Conservation (phyloP, 2,329 filamentous ascomycete species). For the Aspergillus brunneoviolaceus region DNA sequence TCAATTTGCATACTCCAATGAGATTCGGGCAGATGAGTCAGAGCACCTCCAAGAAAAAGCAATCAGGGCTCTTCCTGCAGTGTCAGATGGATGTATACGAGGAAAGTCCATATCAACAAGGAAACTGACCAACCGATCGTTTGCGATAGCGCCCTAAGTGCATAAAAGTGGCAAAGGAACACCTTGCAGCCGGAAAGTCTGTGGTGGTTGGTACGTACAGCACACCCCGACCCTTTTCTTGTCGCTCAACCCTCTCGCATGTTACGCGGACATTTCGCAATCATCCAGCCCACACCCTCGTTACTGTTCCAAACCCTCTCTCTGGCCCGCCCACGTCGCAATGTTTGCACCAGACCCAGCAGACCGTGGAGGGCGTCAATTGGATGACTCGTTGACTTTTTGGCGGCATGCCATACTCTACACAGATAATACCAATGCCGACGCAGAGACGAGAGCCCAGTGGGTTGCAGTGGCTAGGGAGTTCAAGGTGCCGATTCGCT, state of each 20-base stretch:
- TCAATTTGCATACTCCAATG: background rate
- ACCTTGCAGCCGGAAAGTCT: slow-evolving; percentile 64
- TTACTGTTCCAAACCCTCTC: background rate
- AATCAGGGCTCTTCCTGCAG: background rate
- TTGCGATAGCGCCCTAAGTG: slow-evolving; percentile 57
- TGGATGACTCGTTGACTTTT: background rate
- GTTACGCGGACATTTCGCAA: slow-evolving; percentile 14
- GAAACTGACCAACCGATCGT: slow-evolving; percentile 5
- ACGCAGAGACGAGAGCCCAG: slow-evolving; percentile 70
- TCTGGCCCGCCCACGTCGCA: background rate
- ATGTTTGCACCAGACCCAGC: background rate
- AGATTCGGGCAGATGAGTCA: background rate
- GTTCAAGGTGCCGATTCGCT: slow-evolving; percentile 72
- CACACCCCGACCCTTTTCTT: background rate
- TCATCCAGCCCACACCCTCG: slow-evolving; percentile 4
- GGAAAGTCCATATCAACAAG: background rate
- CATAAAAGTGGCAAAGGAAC: slow-evolving; percentile 68
- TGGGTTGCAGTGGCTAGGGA: slow-evolving; percentile 76
- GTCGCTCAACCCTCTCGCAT: slow-evolving; percentile 18
- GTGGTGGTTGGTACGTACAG: slow-evolving; percentile 70
- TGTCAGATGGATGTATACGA: background rate
- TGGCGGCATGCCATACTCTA: background rate
- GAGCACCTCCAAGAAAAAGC: background rate
- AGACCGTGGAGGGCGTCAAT: background rate
- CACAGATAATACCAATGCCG: slow-evolving; percentile 92